phyloP scores from a whole-genome alignment of 2,329 filamentous ascomycete species.

The Davidsoniella virescens region DNA sequence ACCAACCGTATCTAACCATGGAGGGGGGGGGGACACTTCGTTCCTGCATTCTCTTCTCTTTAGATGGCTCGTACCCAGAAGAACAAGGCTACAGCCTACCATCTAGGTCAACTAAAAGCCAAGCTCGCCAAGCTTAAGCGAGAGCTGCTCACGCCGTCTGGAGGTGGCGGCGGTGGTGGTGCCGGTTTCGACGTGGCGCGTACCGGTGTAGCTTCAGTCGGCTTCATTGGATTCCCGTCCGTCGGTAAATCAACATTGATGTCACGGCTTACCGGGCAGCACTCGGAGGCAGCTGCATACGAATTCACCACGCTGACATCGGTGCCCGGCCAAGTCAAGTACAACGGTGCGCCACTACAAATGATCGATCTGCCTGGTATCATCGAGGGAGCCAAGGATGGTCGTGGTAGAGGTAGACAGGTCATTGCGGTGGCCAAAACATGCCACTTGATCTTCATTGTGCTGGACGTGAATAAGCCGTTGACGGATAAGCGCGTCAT shows the following conservation, averaged over 20 bases:
- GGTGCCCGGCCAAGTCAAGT: conserved; percentile 86
- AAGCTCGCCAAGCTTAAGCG: conserved; percentile 96
- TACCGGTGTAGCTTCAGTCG: conserved; percentile 91
- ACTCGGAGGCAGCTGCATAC: conserved; percentile 93
- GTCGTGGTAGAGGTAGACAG: conserved; percentile 90
- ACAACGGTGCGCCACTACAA: conserved; percentile 94
- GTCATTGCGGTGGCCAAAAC: conserved; percentile 98
- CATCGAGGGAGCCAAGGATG: conserved; percentile 96
- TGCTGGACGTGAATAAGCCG: conserved; percentile 96
- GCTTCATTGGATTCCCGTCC: conserved; percentile 95
- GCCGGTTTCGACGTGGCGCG: conserved; percentile 93
- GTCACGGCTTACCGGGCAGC: conserved; percentile 85
- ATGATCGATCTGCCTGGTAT: conserved; percentile 98
- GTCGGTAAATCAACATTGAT: conserved; percentile 98
- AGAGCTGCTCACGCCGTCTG: conserved; percentile 74
- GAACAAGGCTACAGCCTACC: conserved; percentile 88
- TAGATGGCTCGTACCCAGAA: conserved; percentile 95
- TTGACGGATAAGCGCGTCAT: conserved; percentile 94
- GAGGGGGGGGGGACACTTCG: no score
- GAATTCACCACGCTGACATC: conserved; percentile 98
- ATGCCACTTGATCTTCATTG: conserved; percentile 96
- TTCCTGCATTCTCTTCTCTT: conserved; percentile 3
- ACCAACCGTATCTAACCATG: conserved; percentile 10
- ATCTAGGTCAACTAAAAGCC: conserved; percentile 91
- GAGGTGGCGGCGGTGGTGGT: conserved; percentile 71